Conservation (phyloP, 148 eudicot genomes). For the Chenopodium formosanum region DNA sequence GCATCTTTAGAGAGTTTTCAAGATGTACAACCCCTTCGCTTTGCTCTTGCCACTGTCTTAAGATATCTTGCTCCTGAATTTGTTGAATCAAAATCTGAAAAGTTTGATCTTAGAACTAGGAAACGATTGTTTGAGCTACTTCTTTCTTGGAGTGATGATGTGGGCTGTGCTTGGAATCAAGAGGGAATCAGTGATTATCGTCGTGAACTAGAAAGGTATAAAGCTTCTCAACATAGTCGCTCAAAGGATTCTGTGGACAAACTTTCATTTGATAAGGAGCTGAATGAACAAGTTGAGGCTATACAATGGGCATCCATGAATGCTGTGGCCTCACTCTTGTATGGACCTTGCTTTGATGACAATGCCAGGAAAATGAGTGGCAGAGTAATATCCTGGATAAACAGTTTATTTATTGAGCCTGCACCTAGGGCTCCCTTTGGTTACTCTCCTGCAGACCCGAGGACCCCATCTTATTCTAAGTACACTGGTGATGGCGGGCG, state of each 20-base stretch:
- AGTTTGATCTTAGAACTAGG: conserved; percentile 82
- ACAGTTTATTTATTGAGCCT: conserved; percentile 93
- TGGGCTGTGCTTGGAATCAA: conserved; percentile 77
- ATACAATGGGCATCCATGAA: conserved; percentile 99
- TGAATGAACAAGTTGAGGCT: conserved; percentile 94
- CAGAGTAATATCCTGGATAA: conserved; percentile 92
- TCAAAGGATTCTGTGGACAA: conserved; percentile 96
- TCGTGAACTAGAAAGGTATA: conserved; percentile 96
- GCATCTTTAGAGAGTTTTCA: conserved; percentile 76
- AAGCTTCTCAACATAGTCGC: conserved; percentile 82
- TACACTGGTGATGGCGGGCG: conserved; percentile 78
- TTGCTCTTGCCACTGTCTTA: conserved; percentile 86
- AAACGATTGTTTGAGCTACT: conserved; percentile 93
- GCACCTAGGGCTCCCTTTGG: conserved; percentile 98
- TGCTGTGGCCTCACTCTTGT: conserved; percentile 91
- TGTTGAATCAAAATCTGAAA: conserved; percentile 95
- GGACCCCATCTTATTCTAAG: conserved; percentile 95
- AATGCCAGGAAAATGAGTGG: conserved; percentile 99
- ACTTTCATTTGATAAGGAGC: conserved; percentile 90
- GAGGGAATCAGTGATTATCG: conserved; percentile 89
- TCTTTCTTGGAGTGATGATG: conserved; percentile 91
- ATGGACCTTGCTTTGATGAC: conserved; percentile 99
- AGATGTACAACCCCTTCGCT: conserved; percentile 92
- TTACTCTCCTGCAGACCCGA: conserved; percentile 98
- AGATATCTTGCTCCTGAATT: conserved; percentile 96